Base-by-base conservation (phyloP, 2,329 filamentous ascomycete genomes). In the Fusarium oxysporum region DNA sequence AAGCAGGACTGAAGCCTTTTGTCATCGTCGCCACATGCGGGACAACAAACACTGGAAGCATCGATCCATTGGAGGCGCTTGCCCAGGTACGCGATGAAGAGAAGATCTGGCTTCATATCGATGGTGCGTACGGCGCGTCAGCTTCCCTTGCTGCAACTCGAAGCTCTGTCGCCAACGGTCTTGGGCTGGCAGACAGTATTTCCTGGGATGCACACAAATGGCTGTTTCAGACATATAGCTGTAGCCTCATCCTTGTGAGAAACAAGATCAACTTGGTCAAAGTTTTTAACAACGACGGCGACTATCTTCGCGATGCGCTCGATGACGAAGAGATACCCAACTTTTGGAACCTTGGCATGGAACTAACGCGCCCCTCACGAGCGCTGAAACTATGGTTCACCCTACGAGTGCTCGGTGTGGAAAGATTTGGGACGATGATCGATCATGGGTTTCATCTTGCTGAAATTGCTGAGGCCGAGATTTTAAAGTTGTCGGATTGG, bases 131-230 rank as follows among this genome's bases (percentile, higher is more conserved):
- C 17, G 65, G 65, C n/a, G 65, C 65, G 4, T 62, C 63, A 5
- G 65, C 63, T 50, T 53, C 43, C 2, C 37, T 68, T 0, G 37
- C 40, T 14, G 17, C 32, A 12, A 62, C 41, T 23, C 44, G 41
- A 12, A 68, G 32, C 6, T 16, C 19, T 5, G 41, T 25, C 7
- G 14, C 43, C 2, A 19, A 19, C 1, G 65, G 56, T 2, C 64
- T 68, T 23, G 65, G n/a, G 8, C 35, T 63, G 11, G 56, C 64
- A n/a, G 65, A 68, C 7, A 68, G 65, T 21, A 63, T 68, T 25
- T 68, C 65, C 6, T 68, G 65, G 65, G 65, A 68, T 7, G 65
- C 64, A 2, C 64, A 67, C 5, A 67, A 67, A 19, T 67, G 62
- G 64, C 8, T 67, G 3, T 67, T 67, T 12, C 64, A 67, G 3